Evolutionary conservation across 805 yeast species (phyloP).

Genomic region (Metschnikowia lachancei): DNA sequence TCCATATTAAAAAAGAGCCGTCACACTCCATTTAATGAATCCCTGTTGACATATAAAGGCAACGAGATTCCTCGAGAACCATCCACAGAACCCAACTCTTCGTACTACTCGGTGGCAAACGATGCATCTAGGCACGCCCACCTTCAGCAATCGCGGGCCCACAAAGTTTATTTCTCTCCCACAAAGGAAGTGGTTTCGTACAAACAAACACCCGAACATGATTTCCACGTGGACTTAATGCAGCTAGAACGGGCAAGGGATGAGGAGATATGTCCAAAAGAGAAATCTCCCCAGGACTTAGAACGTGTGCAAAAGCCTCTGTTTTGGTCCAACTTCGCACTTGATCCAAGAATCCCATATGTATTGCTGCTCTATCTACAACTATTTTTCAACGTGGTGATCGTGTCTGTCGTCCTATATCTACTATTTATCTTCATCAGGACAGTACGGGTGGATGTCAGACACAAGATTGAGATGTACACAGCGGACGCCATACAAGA

Average conservation of each 20-base stretch:
- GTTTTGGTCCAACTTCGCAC: conserved; percentile 6
- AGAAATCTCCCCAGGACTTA: neutral
- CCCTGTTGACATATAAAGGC: conserved; percentile 7
- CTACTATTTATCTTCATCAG: conserved; percentile 49
- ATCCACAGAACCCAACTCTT: conserved; percentile 3
- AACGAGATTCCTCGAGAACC: conserved; percentile 5
- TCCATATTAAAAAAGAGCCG: conserved; percentile 5
- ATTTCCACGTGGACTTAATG: conserved; percentile 5
- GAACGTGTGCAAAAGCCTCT: neutral
- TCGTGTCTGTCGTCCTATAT: conserved; percentile 52
- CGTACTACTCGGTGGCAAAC: conserved; percentile 9
- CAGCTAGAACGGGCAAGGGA: neutral
- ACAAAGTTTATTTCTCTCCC: conserved; percentile 15
- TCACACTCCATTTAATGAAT: conserved; percentile 3
- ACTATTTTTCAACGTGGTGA: conserved; percentile 52
- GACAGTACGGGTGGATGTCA: conserved; percentile 67
- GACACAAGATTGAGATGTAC: conserved; percentile 62
- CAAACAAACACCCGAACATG: conserved; percentile 2
- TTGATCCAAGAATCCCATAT: conserved; percentile 53
- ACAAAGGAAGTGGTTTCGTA: conserved; percentile 11
- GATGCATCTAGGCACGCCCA: conserved; percentile 6
- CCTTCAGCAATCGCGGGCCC: conserved; percentile 1
- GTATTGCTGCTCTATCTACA: conserved; percentile 63
- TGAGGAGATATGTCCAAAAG: neutral
- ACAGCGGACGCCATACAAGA: conserved; percentile 59